Evolutionary conservation across 768 basidiomycete genomes (phyloP).

Genomic region (Coprinopsis marcescibilis): DNA sequence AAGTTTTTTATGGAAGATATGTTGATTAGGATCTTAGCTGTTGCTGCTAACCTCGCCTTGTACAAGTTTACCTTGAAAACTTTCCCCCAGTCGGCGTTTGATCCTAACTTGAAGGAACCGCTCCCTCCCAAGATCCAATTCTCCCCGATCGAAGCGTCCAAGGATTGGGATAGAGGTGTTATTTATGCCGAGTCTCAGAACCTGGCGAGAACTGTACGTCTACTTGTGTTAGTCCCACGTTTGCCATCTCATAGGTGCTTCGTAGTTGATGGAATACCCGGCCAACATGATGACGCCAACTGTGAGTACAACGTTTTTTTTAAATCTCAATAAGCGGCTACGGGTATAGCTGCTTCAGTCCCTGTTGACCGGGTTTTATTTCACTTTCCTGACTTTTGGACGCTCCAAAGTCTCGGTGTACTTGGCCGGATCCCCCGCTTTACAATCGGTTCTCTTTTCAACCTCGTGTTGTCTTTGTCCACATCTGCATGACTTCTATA

Average conservation of each 20-base stretch:
- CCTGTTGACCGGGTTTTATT: no score
- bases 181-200: constrained; percentile 77
- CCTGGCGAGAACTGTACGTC: constrained; percentile 63
- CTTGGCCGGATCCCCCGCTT: no score
- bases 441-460: no score
- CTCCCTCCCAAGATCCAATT: constrained; percentile 46
- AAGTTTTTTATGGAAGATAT: no score
- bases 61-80: constrained; percentile 82
- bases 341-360: no score
- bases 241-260: constrained; percentile 4
- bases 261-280: constrained; percentile 76
- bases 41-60: constrained; percentile 68
- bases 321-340: not conserved
- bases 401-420: no score
- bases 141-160: constrained; percentile 37
- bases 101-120: constrained; percentile 51
- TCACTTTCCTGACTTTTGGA: no score
- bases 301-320: constrained; percentile 27
- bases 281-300: constrained; percentile 86
- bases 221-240: not conserved
- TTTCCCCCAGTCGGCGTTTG: constrained; percentile 55
- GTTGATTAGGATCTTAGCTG: constrained; percentile 48
- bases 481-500: no score
- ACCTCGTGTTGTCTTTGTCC: no score
- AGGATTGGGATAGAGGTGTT: constrained; percentile 69